Evolutionary conservation across 2,329 filamentous ascomycete species (phyloP), one percentile per base, ranked within the genome.

Genomic region (Exserohilum turcica): DNA sequence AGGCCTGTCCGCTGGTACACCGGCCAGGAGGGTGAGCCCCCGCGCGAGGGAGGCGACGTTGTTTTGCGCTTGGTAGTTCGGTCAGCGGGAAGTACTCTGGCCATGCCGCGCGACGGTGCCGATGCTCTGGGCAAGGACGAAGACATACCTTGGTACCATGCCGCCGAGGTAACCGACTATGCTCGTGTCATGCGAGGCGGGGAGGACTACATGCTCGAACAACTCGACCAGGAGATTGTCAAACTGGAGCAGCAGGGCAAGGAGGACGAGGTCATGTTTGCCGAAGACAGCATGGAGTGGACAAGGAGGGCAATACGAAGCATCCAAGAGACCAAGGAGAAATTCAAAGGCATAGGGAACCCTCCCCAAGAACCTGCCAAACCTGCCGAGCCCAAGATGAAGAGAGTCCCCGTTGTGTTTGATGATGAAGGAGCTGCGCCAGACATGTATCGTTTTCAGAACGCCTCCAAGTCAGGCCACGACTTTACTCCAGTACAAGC

Each of bases 161-260:
- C 91, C 5, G 92, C 91, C 8, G 95, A 96, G 66, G 92, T 96
- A 31, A 83, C 95, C 70, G 94, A 99, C 71, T 99, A 97, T 74
- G 91, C 92, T 13, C 86, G 92, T 33, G 88, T 97, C 49, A 96
- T 99, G 90, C 96, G 93, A 71, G 94, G 92, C 6, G 93, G 91
- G 4, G 86, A 89, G 65, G 86, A 89, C 29, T 99, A 99, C 71
- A 93, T 99, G 88, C 72, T 79, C 10, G 81, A 85, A 47, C 90
- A 97, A 69, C 93, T 88, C 64, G 86, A 95, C 57, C 78, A 84
- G 32, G 93, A 97, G 71, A 86, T 96, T 31, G 78, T 84, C 33
- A 86, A 90, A 15, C 78, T 99, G 19, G 78, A 85, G 54, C 81
- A 81, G 57, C 91, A 96, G 76, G 91, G 91, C 66, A 86, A 87